These are phyloP conservation scores for Coemansia sp. DNA, from an alignment of 192 early-diverging fungal species.

Conservation along the genomic window DNA sequence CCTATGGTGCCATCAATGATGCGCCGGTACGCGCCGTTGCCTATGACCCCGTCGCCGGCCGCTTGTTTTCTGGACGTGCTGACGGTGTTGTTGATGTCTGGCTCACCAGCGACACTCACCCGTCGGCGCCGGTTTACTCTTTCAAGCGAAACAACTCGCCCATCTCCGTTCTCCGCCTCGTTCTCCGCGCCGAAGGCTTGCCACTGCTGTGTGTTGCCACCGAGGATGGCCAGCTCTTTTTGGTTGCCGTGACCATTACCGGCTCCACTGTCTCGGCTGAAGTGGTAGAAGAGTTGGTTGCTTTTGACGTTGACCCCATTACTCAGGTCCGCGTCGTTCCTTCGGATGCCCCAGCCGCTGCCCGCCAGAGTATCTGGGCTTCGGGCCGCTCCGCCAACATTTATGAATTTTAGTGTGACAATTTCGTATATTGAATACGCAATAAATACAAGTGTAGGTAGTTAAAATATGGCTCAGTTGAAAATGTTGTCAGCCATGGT, in stretches of 20 bases:
- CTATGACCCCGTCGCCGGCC: slow-evolving; percentile 9
- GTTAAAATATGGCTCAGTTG: too few species aligned
- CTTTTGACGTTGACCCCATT: slow-evolving; percentile 44
- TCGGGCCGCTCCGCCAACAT: slow-evolving; percentile 22
- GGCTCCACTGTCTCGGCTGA: neutral
- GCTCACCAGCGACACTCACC: neutral
- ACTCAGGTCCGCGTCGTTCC: slow-evolving; percentile 26
- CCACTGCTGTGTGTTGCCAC: slow-evolving; percentile 33
- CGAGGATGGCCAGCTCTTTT: slow-evolving; percentile 40
- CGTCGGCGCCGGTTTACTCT: neutral
- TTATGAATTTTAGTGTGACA: slow-evolving; percentile 16
- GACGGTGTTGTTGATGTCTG: slow-evolving; percentile 34
- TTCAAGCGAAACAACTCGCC: slow-evolving; percentile 33
- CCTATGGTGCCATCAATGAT: slow-evolving; percentile 5
- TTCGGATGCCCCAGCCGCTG: neutral
- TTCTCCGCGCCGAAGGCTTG: neutral
- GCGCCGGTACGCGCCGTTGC: slow-evolving; percentile 30
- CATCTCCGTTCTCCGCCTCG: slow-evolving; percentile 24
- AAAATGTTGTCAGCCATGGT: too few species aligned
- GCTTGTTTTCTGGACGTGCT: slow-evolving; percentile 18
- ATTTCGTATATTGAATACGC: too few species aligned
- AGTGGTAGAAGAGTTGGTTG: slow-evolving; percentile 40
- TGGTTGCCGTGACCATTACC: neutral
- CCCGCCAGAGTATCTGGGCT: slow-evolving; percentile 39
- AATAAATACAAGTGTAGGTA: neutral